Evolutionary conservation across 495 filamentous ascomycete species (phyloP), one percentile per base, ranked within the genome.

Genomic region (Aspergillus biplanus): DNA sequence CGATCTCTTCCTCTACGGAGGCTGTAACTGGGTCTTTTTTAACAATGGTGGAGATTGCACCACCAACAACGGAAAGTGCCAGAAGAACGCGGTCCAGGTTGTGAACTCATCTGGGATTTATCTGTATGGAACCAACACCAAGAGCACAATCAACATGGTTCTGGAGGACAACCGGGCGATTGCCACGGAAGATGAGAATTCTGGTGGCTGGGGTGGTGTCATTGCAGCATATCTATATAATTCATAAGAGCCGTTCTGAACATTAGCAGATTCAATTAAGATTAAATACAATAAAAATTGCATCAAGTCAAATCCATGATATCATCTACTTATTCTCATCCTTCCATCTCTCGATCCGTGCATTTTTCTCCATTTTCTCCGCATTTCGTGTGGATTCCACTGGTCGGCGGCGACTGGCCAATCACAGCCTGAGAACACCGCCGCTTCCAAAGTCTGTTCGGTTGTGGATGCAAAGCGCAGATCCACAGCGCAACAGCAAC

Each of bases 181-280:
- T 18, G 75, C 70, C 7, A 71, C 64, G 42, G 70, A 80, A 71
- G 59, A 69, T 35, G 73, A 75, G 5, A 86, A 84, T 61, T 79
- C 78, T 1, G 85, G 85, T 31, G 78, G 80, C 15, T 87, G 85
- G 84, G 85, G 84, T 34, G 83, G 82, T n/a, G 77, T 83, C 63
- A 74, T 87, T 66, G 85, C 77, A n/a, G 79, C 72, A 13, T 77
- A 73, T 63, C 54, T 75, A 52, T 66, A 71, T 39, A 57, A 75
- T 55, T 58, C 67, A n/a, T 74, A 63, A 66, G 33, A 34, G 50
- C 5, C 21, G 21, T 27, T 27, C 21, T 27, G 21, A 27, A 2
- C 21, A 27, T 27, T 2, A 27, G 21, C 21, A 27, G 21, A 27
- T 1, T 27, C 21, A 27, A 27, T 27, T 27, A 27, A 27, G 21